Percentiles rank a stretch among this genome's conserved stretches.
Evolutionary conservation across 139 green algal genomes (phyloP).

Genomic region (Tetraselmis striata): DNA sequence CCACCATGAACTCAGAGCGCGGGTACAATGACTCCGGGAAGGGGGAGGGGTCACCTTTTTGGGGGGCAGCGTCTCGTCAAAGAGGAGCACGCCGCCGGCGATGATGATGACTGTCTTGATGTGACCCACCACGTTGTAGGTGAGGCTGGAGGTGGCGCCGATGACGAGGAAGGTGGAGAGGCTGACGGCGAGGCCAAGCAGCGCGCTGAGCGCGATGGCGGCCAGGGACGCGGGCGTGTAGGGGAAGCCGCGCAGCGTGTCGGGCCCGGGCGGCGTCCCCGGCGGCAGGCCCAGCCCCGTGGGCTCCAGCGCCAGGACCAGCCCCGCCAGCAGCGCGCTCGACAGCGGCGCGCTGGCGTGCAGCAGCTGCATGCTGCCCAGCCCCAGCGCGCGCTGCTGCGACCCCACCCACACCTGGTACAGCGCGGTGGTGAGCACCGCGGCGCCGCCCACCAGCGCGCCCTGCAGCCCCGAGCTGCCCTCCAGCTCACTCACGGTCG

Average conservation of each 20-base stretch:
- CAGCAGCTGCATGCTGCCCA: conserved; percentile 73
- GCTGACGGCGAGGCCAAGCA: conserved; percentile 80
- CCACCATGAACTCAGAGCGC: too few relatives aligned
- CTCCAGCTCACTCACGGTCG: conserved; percentile 70
- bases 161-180: conserved; percentile 80
- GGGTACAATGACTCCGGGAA: too few relatives aligned
- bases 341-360: conserved; percentile 74
- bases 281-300: conserved; percentile 33
- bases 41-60: neutral
- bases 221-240: conserved; percentile 39
- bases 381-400: conserved; percentile 78
- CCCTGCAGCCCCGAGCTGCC: conserved; percentile 27
- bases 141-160: conserved; percentile 49
- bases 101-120: conserved; percentile 82
- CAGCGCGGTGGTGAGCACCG: conserved; percentile 64
- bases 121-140: conserved; percentile 80
- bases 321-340: conserved; percentile 42
- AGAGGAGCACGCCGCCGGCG: conserved; percentile 69
- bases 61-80: conserved; percentile 46
- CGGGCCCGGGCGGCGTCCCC: conserved; percentile 45
- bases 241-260: conserved; percentile 12
- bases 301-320: conserved; percentile 69
- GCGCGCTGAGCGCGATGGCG: conserved; percentile 61
- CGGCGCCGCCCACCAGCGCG: conserved; percentile 52
- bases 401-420: conserved; percentile 82